Conservation (phyloP, 805 yeast genomes). For the Teunomyces panamensis region DNA sequence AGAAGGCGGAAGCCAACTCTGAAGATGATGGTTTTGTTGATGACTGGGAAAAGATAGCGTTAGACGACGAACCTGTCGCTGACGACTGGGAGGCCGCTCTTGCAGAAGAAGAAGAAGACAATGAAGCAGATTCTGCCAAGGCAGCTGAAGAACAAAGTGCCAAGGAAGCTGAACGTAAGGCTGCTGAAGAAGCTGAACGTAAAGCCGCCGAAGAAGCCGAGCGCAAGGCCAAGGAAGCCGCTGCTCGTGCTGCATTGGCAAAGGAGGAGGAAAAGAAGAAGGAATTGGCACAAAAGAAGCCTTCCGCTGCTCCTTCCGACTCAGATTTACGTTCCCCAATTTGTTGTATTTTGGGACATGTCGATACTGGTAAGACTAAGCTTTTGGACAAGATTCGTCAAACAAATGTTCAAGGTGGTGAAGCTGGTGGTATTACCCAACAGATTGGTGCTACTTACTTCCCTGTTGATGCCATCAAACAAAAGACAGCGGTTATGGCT, state of each 20-base stretch:
- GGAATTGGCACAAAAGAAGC: constrained; percentile 10
- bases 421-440: constrained; percentile 99
- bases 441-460: constrained; percentile 99
- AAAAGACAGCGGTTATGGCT: constrained; percentile 89
- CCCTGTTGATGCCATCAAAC: constrained; percentile 92
- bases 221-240: constrained; percentile 22
- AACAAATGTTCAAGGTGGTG: constrained; percentile 99
- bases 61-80: constrained; percentile 55
- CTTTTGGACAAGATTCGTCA: constrained; percentile 95
- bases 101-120: constrained; percentile 26
- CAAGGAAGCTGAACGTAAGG: constrained; percentile 17
- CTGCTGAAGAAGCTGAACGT: constrained; percentile 29
- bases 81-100: constrained; percentile 52
- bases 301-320: constrained; percentile 15
- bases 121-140: constrained; percentile 17
- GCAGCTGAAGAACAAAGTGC: constrained; percentile 14
- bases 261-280: constrained; percentile 9
- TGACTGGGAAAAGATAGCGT: constrained; percentile 80
- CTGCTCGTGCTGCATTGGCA: constrained; percentile 7
- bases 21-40: constrained; percentile 59
- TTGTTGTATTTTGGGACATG: constrained; percentile 98
- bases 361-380: constrained; percentile 99
- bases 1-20: constrained; percentile 29
- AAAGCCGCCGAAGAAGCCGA: constrained; percentile 24
- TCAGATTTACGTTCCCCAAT: constrained; percentile 93